Conservation (phyloP, 805 yeast species). For the Crinitomyces ghanaensis region DNA sequence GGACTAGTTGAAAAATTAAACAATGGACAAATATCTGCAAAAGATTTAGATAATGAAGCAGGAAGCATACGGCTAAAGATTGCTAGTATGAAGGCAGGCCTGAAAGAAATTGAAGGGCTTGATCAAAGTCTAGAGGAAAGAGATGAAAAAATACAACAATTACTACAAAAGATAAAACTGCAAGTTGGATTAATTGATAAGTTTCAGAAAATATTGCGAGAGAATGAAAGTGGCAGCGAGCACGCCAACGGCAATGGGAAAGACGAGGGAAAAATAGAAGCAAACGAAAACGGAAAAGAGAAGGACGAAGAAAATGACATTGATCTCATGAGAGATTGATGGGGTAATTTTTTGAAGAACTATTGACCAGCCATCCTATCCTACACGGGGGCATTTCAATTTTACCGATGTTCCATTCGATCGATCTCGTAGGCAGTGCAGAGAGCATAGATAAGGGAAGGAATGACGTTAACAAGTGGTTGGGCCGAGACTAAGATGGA, state of each 20-base stretch:
- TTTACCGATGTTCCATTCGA: too few species aligned
- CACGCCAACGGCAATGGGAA: slow-evolving; percentile 20
- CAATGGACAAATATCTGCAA: slow-evolving; percentile 17
- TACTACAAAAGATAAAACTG: slow-evolving; percentile 22
- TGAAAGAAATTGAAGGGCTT: slow-evolving; percentile 16
- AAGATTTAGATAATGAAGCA: slow-evolving; percentile 21
- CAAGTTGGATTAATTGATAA: slow-evolving; percentile 6
- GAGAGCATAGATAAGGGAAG: too few species aligned
- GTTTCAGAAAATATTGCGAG: slow-evolving; percentile 6
- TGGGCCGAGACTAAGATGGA: too few species aligned
- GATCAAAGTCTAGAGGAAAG: slow-evolving; percentile 18
- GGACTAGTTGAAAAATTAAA: slow-evolving; percentile 15
- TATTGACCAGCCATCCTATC: too few species aligned
- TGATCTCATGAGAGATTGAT: too few species aligned
- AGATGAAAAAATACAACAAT: slow-evolving; percentile 19
- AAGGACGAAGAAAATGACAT: slow-evolving; percentile 1
- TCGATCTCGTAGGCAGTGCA: too few species aligned
- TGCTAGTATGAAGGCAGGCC: slow-evolving; percentile 14
- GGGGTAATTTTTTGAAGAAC: too few species aligned
- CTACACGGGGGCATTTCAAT: too few species aligned
- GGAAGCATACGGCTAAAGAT: slow-evolving; percentile 20
- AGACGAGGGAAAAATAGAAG: neutral
- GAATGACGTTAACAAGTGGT: too few species aligned
- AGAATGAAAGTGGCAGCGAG: slow-evolving; percentile 2
- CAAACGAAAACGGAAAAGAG: neutral